These are phyloP conservation scores for Metschnikowia peoriensis DNA, from an alignment of 805 yeast species.

Conservation along the genomic window DNA sequence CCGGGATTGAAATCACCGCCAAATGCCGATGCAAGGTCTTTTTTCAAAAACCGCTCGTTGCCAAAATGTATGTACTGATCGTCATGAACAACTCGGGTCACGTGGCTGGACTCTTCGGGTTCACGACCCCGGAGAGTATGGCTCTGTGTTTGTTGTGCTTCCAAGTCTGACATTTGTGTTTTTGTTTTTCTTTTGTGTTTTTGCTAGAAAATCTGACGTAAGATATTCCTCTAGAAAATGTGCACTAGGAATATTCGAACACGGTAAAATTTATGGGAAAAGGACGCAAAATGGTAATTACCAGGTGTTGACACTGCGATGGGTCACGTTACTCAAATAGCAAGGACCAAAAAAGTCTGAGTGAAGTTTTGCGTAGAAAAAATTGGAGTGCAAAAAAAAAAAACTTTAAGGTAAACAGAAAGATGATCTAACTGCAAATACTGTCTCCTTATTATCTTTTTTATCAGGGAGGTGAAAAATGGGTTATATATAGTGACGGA, in stretches of 20 bases:
- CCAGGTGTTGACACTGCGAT: too few species aligned
- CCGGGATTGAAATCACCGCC: conserved; percentile 85
- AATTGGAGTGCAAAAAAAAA: too few species aligned
- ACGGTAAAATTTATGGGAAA: background rate
- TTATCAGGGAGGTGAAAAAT: background rate
- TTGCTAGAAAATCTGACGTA: too few species aligned
- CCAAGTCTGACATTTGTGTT: conserved; percentile 30
- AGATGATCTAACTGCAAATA: too few species aligned
- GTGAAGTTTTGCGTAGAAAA: background rate
- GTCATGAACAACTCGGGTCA: conserved; percentile 41
- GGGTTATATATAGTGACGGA: background rate
- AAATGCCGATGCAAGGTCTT: conserved; percentile 60
- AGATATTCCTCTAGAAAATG: too few species aligned
- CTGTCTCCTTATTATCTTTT: background rate
- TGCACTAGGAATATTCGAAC: too few species aligned
- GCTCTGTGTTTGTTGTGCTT: conserved; percentile 34
- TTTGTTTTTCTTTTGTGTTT: background rate
- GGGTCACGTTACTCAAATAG: background rate
- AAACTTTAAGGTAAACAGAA: background rate
- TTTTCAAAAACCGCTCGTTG: conserved; percentile 59
- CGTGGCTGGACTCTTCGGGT: conserved; percentile 4
- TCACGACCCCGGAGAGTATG: conserved; percentile 20
- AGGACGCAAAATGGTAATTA: background rate
- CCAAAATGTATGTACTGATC: conserved; percentile 72
- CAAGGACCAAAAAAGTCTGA: background rate